Evolutionary conservation across 331 rosid species (phyloP), one percentile per base, ranked within the genome.

Genomic region (Pyrus hybrid): DNA sequence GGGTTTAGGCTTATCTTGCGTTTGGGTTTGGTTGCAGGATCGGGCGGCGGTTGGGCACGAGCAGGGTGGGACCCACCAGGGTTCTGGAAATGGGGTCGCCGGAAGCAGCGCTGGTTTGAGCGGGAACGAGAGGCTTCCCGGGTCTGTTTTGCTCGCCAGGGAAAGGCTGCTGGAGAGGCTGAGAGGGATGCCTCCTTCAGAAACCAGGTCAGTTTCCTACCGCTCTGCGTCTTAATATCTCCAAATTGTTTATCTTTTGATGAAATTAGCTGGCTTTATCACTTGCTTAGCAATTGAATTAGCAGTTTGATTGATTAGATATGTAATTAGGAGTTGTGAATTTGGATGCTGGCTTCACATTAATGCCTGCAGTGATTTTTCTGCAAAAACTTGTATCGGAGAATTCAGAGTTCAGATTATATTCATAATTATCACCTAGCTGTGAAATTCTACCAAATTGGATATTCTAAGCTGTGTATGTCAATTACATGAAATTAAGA

Each of bases 141-240:
- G 85, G 2, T 85, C 88, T 32, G 99, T 94, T 41, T 56, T 90
- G 29, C 96, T 90, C 70, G 99, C 99, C 33, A 80, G 93, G 80
- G 93, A 85, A 68, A 87, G 99, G 84, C 93, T 94, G 74, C 77
- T 91, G 68, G 92, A 90, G 89, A 87, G 99, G 86, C 65, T 94
- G 82, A 88, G 99, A 80, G 97, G 93, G 43, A 85, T 77, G 58
- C 86, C 97, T 73, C 73, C 76, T 6, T 76, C 87, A 5, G 60
- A 53, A 78, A 80, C 65, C 92, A 88, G 96, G 98, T 90, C 78
- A 72, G 86, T 68, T 62, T 58, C 77, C 49, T 61, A 41, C 63
- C 49, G 14, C 56, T 11, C 67, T 32, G 45, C 13, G 20, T 33
- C 16, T 65, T 10, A 64, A 35, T 79, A 8, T 29, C 5, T 66